Conservation (phyloP, 306 rosid genomes). For the Abrus precatorius region DNA sequence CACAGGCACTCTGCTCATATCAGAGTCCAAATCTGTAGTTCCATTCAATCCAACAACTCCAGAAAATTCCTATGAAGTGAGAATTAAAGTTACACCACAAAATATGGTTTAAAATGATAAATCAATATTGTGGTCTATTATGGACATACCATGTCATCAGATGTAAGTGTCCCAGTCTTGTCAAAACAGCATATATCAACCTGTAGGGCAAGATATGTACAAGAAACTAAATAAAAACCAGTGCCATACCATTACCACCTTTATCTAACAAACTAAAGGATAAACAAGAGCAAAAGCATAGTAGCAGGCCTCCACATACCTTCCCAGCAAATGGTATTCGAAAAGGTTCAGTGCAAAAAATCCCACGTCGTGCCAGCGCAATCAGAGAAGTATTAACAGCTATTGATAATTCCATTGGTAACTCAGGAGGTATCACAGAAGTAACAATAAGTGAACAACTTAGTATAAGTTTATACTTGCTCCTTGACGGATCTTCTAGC, state of each 20-base stretch:
- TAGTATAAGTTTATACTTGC: slow-evolving; percentile 97
- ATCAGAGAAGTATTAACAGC: slow-evolving; percentile 98
- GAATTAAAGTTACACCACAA: slow-evolving; percentile 37
- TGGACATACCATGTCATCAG: slow-evolving; percentile 94
- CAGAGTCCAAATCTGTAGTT: slow-evolving; percentile 75
- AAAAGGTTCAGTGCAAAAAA: slow-evolving; percentile 98
- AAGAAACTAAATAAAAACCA: slow-evolving; percentile 33
- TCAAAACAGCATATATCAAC: slow-evolving; percentile 99
- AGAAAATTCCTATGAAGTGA: slow-evolving; percentile 75
- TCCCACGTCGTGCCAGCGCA: slow-evolving; percentile 96
- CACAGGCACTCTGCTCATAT: slow-evolving; percentile 69
- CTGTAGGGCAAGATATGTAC: slow-evolving; percentile 58
- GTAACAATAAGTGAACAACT: slow-evolving; percentile 99
- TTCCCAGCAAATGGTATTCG: slow-evolving; percentile 99
- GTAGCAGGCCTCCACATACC: slow-evolving; percentile 62
- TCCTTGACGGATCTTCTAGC: slow-evolving; percentile 96
- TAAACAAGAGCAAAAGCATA: slow-evolving; percentile 36
- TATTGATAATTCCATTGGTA: slow-evolving; percentile 99
- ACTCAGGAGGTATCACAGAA: slow-evolving; percentile 99
- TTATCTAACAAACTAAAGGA: slow-evolving; percentile 26
- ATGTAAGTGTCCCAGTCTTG: slow-evolving; percentile 99
- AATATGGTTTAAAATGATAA: slow-evolving; percentile 31
- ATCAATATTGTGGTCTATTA: slow-evolving; percentile 21
- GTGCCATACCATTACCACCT: slow-evolving; percentile 20
- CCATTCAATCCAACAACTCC: slow-evolving; percentile 85